phyloP scores from a whole-genome alignment of 2,329 filamentous ascomycete species.

The Pyricularia pennisetigena region DNA sequence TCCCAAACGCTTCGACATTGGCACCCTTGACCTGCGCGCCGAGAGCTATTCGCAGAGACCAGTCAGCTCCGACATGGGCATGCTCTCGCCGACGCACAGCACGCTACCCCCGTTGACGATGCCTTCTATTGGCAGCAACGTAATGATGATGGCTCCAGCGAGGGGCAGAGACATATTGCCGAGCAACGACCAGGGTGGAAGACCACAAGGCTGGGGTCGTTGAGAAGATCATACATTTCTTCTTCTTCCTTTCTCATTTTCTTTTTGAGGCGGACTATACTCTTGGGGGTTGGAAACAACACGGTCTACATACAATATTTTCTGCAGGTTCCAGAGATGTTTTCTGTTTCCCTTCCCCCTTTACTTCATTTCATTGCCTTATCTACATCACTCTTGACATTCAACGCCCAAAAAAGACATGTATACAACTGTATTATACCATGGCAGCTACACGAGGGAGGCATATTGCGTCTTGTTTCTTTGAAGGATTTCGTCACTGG shows the following conservation, averaged over 20 bases:
- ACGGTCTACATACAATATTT: neutral
- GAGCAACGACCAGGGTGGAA: conserved; percentile 8
- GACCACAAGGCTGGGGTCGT: conserved; percentile 12
- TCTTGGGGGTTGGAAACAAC: neutral
- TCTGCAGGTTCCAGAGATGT: neutral
- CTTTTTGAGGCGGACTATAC: neutral
- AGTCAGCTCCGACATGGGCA: conserved; percentile 13
- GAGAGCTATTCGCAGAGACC: conserved; percentile 17
- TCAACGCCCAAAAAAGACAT: neutral
- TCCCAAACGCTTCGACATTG: conserved; percentile 53
- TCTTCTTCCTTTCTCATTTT: neutral
- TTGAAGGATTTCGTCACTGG: neutral
- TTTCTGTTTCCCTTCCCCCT: neutral
- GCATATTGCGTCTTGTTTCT: neutral
- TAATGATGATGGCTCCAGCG: conserved; percentile 12
- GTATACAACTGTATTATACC: neutral
- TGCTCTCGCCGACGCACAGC: conserved; percentile 12
- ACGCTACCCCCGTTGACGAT: conserved; percentile 19
- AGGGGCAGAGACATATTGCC: conserved; percentile 11
- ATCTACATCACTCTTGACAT: neutral
- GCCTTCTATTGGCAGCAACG: conserved; percentile 15
- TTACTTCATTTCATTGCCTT: neutral
- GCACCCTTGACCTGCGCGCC: conserved; percentile 35
- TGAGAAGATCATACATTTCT: neutral
- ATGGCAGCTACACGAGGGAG: neutral